Evolutionary conservation across 192 early-diverging fungal genomes (phyloP), one percentile per base, ranked within the genome.

Genomic region (Oehlia diaphana): DNA sequence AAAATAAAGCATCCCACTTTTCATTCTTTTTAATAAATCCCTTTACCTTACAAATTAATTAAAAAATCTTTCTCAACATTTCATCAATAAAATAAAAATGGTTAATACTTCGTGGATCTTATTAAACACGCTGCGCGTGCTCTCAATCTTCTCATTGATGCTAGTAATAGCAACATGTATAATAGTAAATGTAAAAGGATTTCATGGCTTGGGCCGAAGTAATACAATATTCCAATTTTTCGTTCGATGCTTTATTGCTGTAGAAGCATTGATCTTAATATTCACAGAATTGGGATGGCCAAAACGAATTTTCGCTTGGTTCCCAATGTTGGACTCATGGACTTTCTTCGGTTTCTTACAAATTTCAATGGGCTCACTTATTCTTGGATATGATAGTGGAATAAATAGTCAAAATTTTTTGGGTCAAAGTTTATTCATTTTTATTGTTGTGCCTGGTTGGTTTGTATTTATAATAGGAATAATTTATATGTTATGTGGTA

Each of bases 301-400:
- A 28, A 50, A 13, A 28, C 21, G 37, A 23, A 28, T 78, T 47
- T 78, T 33, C 26, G 2, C 3, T 26, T 78, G 76, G 76, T 78
- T 78, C 9, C 76, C 76, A 9, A 68, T 78, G 47, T 31, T 78
- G 6, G 75, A 76, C 66, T 23, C 66, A 78, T 78, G 76, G 76
- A 53, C 76, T 9, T 78, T 78, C 23, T 78, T 78, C 35, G 76
- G 76, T 9, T 78, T 78, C n/a, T 58, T 78, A 35, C 76, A 78
- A 50, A 68, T 58, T 7, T 33, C 26, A 0, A 78, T 63, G 21
- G 76, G 76, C 7, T 78, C 76, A 21, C 23, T 78, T 12, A 69
- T 78, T 35, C 76, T 78, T 78, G 76, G 76, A 8, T 78, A 78
- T 69, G 76, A 78, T 68, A 78, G 76, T 47, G 76, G 76, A 68